Evolutionary conservation across 345 rosid species (phyloP), one percentile per base, ranked within the genome.

Genomic region (Populus tremula): DNA sequence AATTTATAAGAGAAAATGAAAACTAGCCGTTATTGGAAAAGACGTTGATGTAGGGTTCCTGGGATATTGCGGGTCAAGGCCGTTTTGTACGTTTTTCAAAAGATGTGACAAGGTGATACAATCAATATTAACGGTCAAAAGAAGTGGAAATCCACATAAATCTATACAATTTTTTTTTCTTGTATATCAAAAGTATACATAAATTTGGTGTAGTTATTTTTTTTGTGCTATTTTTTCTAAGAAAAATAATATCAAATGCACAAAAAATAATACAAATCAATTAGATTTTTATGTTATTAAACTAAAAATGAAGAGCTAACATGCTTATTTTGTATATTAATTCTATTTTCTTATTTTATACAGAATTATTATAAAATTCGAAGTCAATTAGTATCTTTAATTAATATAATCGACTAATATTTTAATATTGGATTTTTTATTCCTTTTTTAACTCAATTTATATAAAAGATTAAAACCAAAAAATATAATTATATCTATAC

Each of bases 11-110:
- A 77, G 50, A 23, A 4, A 7, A 12, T 29, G 69, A 56, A 72
- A 73, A 73, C 35, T 78, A 78, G 77, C 81, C 81, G 81, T 78
- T 78, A 6, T 54, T 54, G 18, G 31, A 73, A 56, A 63, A 39
- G 50, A 36, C 4, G 11, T 29, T 0, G 6, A 25, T 16, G 72
- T 41, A 47, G 79, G 29, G 56, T 39, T 43, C 50, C 59, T 1
- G 53, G 64, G 63, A 59, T 17, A 65, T 8, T n/a, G 14, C 5
- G 36, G 5, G 41, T 21, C 53, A 35, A 33, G 49, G 62, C 72
- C 69, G 23, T 76, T 69, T n/a, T 76, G 79, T 31, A 43, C 61
- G 71, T 67, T 76, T n/a, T 66, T 62, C 1, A 54, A 35, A 68
- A 36, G 29, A 5, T 3, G 43, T 6, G 23, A 73, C 54, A 78